Conservation (phyloP, 2,329 filamentous ascomycete species). For the Acephala macrosclerotiorum region DNA sequence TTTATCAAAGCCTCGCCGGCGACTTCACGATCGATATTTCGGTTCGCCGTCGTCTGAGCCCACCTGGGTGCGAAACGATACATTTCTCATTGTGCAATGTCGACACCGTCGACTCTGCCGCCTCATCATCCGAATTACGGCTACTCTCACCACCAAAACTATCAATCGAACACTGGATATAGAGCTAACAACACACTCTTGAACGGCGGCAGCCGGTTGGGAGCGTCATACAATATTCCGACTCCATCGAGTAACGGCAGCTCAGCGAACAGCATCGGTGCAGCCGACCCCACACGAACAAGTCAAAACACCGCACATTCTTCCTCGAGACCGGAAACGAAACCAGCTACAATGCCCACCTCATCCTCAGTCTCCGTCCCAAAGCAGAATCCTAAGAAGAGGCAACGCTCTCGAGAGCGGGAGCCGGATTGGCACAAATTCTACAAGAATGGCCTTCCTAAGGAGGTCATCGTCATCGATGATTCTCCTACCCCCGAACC, state of each 20-base stretch:
- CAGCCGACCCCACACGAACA: slow-evolving; percentile 37
- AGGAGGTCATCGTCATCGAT: slow-evolving; percentile 84
- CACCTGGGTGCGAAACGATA: slow-evolving; percentile 35
- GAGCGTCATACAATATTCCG: slow-evolving; percentile 41
- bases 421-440: slow-evolving; percentile 82
- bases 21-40: slow-evolving; percentile 25
- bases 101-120: slow-evolving; percentile 79
- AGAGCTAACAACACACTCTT: slow-evolving; percentile 53
- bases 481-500: slow-evolving; percentile 65
- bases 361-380: slow-evolving; percentile 39
- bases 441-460: slow-evolving; percentile 83
- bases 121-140: slow-evolving; percentile 71
- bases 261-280: slow-evolving; percentile 34
- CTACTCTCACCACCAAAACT: slow-evolving; percentile 63
- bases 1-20: slow-evolving; percentile 25
- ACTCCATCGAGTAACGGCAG: slow-evolving; percentile 43
- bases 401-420: slow-evolving; percentile 50
- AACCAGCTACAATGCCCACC: slow-evolving; percentile 47
- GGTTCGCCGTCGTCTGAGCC: slow-evolving; percentile 32
- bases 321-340: slow-evolving; percentile 34
- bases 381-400: slow-evolving; percentile 47
- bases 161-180: slow-evolving; percentile 61
- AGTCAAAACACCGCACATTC: slow-evolving; percentile 32
- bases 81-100: slow-evolving; percentile 61
- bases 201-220: slow-evolving; percentile 43